These are phyloP conservation scores for Piper betle DNA, from an alignment of 164 flowering plant genomes.

Conservation along the genomic window DNA sequence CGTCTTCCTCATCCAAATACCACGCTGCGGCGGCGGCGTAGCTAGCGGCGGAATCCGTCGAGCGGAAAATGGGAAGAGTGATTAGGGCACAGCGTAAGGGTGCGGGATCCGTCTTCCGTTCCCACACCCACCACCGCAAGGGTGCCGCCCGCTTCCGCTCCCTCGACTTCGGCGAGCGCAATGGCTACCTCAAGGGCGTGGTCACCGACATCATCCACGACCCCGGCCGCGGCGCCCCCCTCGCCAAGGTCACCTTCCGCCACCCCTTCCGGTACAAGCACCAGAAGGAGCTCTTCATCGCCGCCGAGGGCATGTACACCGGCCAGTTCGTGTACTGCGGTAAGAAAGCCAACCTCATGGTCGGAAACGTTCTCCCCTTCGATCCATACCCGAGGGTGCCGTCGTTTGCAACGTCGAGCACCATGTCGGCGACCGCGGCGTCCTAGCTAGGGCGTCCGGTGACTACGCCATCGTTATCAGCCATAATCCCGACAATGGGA, in stretches of 20 bases:
- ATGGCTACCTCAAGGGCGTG: constrained; percentile 47
- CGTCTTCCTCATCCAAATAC: no score
- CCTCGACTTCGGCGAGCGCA: constrained; percentile 52
- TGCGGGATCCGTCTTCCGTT: constrained; percentile 14
- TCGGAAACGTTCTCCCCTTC: constrained; percentile 46
- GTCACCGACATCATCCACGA: constrained; percentile 44
- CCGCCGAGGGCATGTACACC: constrained; percentile 54
- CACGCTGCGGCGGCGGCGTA: background rate
- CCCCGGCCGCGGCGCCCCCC: constrained; percentile 52
- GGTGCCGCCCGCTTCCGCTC: constrained; percentile 47
- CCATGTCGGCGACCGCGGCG: constrained; percentile 50
- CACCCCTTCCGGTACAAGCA: constrained; percentile 49
- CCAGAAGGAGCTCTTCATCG: constrained; percentile 54
- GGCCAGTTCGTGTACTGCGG: constrained; percentile 58
- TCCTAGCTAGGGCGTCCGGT: constrained; percentile 39
- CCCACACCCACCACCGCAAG: constrained; percentile 39
- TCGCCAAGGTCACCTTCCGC: constrained; percentile 43
- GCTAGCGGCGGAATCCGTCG: background rate
- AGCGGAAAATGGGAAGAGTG: constrained; percentile 8
- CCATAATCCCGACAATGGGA: constrained; percentile 50
- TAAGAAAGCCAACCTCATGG: constrained; percentile 39
- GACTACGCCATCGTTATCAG: constrained; percentile 43
- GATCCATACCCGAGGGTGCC: constrained; percentile 53
- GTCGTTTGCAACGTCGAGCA: constrained; percentile 58
- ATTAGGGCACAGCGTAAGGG: constrained; percentile 16